These are phyloP conservation scores for Boletales sp. DNA, from an alignment of 768 basidiomycete species.

Conservation along the genomic window DNA sequence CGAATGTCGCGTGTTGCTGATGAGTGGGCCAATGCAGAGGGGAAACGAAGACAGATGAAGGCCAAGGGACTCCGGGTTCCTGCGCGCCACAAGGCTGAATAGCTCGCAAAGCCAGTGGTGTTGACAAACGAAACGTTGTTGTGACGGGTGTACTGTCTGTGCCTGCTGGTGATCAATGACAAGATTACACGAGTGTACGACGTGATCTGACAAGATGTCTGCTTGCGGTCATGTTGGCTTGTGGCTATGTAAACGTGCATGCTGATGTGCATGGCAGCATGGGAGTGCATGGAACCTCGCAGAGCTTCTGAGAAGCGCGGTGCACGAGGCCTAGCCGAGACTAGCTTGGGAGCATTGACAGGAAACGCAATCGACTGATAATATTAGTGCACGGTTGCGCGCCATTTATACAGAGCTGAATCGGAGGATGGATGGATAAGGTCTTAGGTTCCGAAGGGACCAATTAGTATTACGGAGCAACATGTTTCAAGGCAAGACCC, in stretches of 20 bases:
- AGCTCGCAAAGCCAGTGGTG: constrained; percentile 18
- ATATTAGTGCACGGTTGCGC: not conserved
- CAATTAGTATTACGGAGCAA: not conserved
- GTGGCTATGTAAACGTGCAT: not conserved
- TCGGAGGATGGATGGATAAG: not conserved
- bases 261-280: not conserved
- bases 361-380: not conserved
- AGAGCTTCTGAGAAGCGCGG: too few species aligned
- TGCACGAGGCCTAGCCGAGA: not conserved
- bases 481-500: constrained; percentile 21
- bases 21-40: constrained; percentile 40
- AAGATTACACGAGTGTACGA: constrained; percentile 5
- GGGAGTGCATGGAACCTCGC: too few species aligned
- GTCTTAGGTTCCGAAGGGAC: not conserved
- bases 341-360: not conserved
- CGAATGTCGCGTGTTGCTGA: not conserved
- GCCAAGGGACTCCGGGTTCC: constrained; percentile 69
- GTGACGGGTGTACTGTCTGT: not conserved
- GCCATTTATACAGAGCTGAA: not conserved
- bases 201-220: constrained; percentile 1
- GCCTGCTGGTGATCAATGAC: not conserved
- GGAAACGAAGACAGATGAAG: constrained; percentile 72
- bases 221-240: not conserved
- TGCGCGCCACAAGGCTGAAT: constrained; percentile 41
- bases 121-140: constrained; percentile 2